Evolutionary conservation across 306 rosid species (phyloP), one percentile per base, ranked within the genome.

Genomic region (Lablab purpureus): DNA sequence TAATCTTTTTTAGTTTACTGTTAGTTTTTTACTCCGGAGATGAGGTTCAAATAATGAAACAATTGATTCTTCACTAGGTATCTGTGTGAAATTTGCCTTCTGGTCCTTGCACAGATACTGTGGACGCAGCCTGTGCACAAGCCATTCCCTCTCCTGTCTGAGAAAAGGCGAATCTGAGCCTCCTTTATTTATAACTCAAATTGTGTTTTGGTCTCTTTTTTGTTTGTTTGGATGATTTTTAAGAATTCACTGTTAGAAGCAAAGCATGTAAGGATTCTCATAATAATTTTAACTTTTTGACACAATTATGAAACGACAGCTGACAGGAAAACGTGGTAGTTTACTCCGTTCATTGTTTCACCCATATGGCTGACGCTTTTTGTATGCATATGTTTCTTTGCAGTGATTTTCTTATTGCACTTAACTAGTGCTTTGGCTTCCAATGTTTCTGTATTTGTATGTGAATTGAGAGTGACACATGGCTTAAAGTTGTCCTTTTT

Each of bases 151-250:
- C 62, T 45, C 27, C 12, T 58, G 76, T 56, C 80, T 81, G 84
- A 74, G 36, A 74, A 74, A 81, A 75, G 84, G 81, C 71, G 46
- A 75, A 75, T 81, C 72, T 74, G 84, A 81, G 84, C 84, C 76
- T 81, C 27, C 64, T 56, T 15, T 52, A 10, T 74, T 54, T 43
- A 52, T 21, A 23, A 8, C 49, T 19, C 40, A 7, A 62, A 25
- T 8, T 55, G 60, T 54, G 32, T 36, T 18, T 27, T 22, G 36
- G 23, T 67, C 18, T 34, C 2, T 14, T 6, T 15, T 22, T 6
- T 21, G 66, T 17, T n/a, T 2, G 17, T 47, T 75, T 62, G 34
- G 49, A 30, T 36, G 52, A 50, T 1, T 17, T 51, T 43, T 51
- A 36, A 17, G n/a, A 50, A 19, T 50, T 17, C 21, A 65, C 32